Evolutionary conservation across 176 grass and related monocot species (phyloP), one percentile per base, ranked within the genome.

Genomic region (Bolboschoenus planiculmis): DNA sequence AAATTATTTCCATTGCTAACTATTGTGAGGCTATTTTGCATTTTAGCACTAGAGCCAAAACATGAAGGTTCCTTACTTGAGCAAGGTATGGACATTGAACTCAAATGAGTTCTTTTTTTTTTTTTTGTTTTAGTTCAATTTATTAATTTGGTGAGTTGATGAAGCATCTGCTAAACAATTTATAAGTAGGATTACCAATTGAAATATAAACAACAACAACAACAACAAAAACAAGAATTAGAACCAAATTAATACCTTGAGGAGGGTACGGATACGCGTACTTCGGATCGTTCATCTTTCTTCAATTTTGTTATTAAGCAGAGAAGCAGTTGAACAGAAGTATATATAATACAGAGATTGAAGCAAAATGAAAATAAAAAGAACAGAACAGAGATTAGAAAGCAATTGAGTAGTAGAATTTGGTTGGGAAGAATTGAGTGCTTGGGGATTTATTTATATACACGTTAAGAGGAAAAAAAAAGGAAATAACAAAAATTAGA

Each of bases 271-370:
- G 44, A 50, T 76, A 76, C 4, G 76, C 88, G n/a, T 97, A 73
- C 86, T 89, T 97, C 47, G 88, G 94, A 81, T 92, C 94, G 16
- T 54, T 94, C 94, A 97, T 97, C 82, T 43, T 91, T 30, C 44
- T 30, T 58, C 64, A 42, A 39, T 18, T 44, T 10, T 13, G 0
- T 11, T n/a, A 15, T n/a, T n/a, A n/a, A n/a, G n/a, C n/a, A n/a
- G n/a, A n/a, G n/a, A n/a, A n/a, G 20, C 37, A 72, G 18, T 44
- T 24, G n/a, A 44, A 44, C 39, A 44, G 36, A 71, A 63, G 18
- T 71, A 51, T 51, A 51, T 2, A 51, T n/a, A 14, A 47, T 39
- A n/a, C 16, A 8, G 64, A 2, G 64, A 18, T 39, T 40, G 26
- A 40, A 14, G 3, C 36, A 42, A 20, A 71, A 15, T 5, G 56